Evolutionary conservation across 1,139 yeast species (phyloP).

Genomic region (Taiozyma sp.): DNA sequence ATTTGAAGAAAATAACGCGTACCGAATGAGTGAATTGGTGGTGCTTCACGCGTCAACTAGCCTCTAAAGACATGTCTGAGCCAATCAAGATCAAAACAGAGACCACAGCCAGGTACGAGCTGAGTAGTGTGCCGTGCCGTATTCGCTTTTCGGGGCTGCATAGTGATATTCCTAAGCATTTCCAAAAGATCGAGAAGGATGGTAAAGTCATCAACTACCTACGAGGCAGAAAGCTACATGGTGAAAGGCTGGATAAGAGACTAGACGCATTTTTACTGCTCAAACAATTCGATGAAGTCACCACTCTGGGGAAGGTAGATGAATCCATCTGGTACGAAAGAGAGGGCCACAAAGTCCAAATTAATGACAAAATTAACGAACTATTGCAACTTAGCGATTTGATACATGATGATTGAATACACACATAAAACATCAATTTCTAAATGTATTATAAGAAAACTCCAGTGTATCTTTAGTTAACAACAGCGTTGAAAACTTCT

Average conservation of each 20-base stretch:
- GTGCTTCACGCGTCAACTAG: not conserved
- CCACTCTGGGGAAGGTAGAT: constrained; percentile 11
- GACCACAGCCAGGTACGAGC: constrained; percentile 1
- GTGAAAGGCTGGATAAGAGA: constrained; percentile 8
- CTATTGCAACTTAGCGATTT: constrained; percentile 14
- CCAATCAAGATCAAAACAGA: not conserved
- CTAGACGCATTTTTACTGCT: constrained; percentile 9
- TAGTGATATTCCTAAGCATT: constrained; percentile 9
- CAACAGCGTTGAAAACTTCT: constrained; percentile 56
- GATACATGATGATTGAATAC: constrained; percentile 14
- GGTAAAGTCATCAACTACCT: constrained; percentile 11
- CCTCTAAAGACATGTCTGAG: not conserved
- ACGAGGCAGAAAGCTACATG: constrained; percentile 22
- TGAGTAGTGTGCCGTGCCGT: constrained; percentile 14
- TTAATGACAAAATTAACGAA: constrained; percentile 15
- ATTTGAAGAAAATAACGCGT: not conserved
- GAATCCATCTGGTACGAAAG: constrained; percentile 20
- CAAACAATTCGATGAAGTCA: constrained; percentile 19
- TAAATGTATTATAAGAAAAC: not conserved
- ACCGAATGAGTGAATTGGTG: no score
- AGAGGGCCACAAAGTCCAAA: constrained; percentile 17
- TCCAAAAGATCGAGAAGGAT: constrained; percentile 7
- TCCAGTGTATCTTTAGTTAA: constrained; percentile 6
- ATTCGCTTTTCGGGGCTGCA: constrained; percentile 14
- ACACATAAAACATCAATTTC: not conserved